Evolutionary conservation across 2,329 filamentous ascomycete species (phyloP), one percentile per base, ranked within the genome.

Genomic region (Colletotrichum liriopes): DNA sequence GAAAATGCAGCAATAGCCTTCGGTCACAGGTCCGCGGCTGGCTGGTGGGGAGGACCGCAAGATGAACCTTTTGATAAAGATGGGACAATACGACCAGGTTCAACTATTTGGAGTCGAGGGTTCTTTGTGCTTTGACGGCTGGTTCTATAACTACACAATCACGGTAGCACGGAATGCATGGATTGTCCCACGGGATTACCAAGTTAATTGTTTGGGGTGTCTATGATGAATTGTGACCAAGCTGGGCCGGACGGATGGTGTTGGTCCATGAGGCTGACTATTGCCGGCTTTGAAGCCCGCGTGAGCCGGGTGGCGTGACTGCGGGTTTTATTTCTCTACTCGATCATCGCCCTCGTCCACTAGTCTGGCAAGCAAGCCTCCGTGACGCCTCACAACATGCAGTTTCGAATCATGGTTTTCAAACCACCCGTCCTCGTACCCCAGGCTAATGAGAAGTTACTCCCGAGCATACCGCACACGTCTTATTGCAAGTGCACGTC

Each of bases 161-260:
- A 73, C 69, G 73, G 73, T 74, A 74, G 73, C 73, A 75, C 74
- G 75, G 75, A 75, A 76, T 73, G 74, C 75, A 76, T 76, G 75
- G 74, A 75, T 74, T 70, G 73, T 73, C 73, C 73, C 67, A 67
- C 67, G 71, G 73, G 70, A 65, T 70, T 70, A 70, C 68, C 68
- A 71, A 71, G 54, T 66, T 66, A 58, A 66, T 23, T n/a, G 58
- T 37, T 37, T 39, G 64, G 45, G 41, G 32, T 35, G 5, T 12
- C 2, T 37, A n/a, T n/a, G 47, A 11, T 23, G 37, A 11, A 11
- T 4, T 16, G 26, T 60, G 58, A 60, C 41, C 5, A 11, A 39
- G n/a, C n/a, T 26, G 35, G 6, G 18, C 35, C 29, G 49, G 41
- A 20, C 16, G 14, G 14, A 52, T 18, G 47, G 8, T 49, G 47